Evolutionary conservation across 257 asterid species (phyloP).

Genomic region (Capsicum pubescens): DNA sequence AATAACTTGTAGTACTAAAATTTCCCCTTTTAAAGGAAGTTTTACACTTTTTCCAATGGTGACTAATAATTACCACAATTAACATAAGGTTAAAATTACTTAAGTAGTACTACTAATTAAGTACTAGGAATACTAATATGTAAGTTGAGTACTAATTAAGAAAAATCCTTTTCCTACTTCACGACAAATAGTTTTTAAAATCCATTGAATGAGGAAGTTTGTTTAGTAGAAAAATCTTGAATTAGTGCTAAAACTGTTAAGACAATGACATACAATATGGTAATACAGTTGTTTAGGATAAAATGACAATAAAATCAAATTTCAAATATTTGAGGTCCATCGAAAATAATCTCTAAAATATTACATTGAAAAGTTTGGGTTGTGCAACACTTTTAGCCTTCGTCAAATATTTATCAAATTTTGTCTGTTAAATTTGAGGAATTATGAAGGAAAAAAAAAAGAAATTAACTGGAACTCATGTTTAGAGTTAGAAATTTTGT

Average conservation of each 20-base stretch:
- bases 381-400: no score
- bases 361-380: no score
- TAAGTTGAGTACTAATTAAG: no score
- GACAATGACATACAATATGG: constrained; percentile 16
- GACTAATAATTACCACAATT: not conserved
- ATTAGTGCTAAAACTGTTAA: constrained; percentile 11
- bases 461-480: no score
- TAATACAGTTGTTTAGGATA: not conserved
- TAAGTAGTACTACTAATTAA: not conserved
- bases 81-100: not conserved
- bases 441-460: no score
- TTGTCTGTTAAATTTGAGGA: no score
- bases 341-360: no score
- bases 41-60: not conserved
- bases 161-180: not conserved
- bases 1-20: constrained; percentile 32
- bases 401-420: no score
- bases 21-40: not conserved
- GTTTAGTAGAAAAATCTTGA: not conserved
- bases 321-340: no score
- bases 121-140: not conserved
- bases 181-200: not conserved
- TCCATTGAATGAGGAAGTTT: not conserved
- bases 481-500: no score
- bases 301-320: no score